Evolutionary conservation across 2,329 filamentous ascomycete species (phyloP).

Genomic region (Helotiales sp.): DNA sequence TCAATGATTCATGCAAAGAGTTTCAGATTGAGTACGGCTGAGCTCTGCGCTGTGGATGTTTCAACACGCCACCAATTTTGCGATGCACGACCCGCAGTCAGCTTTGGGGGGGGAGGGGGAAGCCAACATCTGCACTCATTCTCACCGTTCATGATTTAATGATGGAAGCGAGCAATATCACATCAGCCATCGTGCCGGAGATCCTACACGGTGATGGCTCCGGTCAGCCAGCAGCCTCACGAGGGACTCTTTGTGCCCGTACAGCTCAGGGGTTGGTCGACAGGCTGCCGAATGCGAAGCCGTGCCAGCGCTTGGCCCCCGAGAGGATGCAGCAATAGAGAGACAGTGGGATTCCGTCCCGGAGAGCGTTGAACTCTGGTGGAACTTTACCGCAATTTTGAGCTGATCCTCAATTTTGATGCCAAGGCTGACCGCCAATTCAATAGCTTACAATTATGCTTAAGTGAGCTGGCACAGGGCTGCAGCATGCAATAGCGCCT

Average conservation of each 20-base stretch:
- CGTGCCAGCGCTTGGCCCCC: background rate
- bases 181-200: background rate
- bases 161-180: background rate
- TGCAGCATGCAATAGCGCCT: background rate
- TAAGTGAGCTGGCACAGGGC: background rate
- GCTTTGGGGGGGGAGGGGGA: background rate
- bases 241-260: no score
- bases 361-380: no score
- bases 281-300: background rate
- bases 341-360: background rate
- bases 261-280: no score
- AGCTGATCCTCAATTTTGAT: background rate
- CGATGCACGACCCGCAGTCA: background rate
- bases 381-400: no score
- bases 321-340: background rate
- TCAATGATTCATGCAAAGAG: no score
- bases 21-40: no score
- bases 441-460: background rate
- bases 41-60: no score
- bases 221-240: no score
- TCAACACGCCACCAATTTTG: no score
- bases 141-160: no score
- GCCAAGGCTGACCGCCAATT: background rate
- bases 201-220: background rate
- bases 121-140: background rate